Evolutionary conservation across 441 rosid species (phyloP).

Genomic region (Brassica hybrid): DNA sequence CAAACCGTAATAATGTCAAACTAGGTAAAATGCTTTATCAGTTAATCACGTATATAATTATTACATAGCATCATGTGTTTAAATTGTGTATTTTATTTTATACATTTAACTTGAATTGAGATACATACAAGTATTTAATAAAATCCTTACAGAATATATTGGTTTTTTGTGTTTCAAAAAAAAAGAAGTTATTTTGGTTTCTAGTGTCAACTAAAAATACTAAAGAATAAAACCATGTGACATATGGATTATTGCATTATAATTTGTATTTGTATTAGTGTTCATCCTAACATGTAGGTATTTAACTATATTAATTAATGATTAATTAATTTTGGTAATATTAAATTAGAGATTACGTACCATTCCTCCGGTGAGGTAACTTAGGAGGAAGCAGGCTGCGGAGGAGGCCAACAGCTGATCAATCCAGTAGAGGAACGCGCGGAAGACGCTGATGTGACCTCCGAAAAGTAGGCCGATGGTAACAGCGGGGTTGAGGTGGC

Average conservation of each 20-base stretch:
- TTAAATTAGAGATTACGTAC: constrained; percentile 38
- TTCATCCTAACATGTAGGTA: neutral
- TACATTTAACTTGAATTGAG: neutral
- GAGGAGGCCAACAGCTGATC: constrained; percentile 78
- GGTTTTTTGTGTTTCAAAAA: neutral
- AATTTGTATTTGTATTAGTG: neutral
- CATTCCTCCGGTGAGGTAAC: constrained; percentile 83
- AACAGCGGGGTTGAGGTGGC: constrained; percentile 92
- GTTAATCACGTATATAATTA: neutral
- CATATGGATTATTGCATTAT: neutral
- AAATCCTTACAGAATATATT: neutral
- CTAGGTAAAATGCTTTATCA: neutral
- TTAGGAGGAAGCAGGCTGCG: constrained; percentile 76
- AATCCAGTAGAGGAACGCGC: constrained; percentile 73
- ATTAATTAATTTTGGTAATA: neutral
- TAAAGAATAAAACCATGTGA: constrained; percentile 7
- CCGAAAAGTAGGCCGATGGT: constrained; percentile 78
- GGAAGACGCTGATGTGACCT: constrained; percentile 81
- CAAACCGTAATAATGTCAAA: constrained; percentile 21
- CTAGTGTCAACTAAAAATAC: neutral
- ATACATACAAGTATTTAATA: neutral
- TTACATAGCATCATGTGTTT: neutral
- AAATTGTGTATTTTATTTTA: neutral
- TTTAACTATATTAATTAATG: neutral
- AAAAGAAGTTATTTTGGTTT: neutral